phyloP scores from a whole-genome alignment of 1,139 yeast genomes.

The Sugiyamaella castrensis region DNA sequence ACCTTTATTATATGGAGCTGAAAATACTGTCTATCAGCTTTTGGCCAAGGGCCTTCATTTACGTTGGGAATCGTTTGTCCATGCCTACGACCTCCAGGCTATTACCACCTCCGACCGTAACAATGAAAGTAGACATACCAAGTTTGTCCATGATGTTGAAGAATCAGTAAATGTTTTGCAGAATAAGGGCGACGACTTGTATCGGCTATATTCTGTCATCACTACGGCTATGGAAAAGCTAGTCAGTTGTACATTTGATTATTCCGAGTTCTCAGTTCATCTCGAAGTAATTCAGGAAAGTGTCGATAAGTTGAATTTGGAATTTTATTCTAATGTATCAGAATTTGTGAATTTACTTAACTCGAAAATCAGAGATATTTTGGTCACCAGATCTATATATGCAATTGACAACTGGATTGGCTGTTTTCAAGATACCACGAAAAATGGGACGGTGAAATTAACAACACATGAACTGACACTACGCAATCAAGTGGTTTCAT shows the following conservation, averaged over 20 bases:
- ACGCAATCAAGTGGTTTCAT: slow-evolving; percentile 44
- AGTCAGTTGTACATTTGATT: slow-evolving; percentile 34
- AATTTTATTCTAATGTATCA: slow-evolving; percentile 43
- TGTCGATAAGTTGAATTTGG: slow-evolving; percentile 44
- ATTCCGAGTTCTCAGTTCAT: slow-evolving; percentile 22
- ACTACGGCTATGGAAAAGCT: slow-evolving; percentile 32
- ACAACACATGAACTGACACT: slow-evolving; percentile 43
- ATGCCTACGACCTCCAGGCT: slow-evolving; percentile 46
- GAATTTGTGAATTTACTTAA: slow-evolving; percentile 45
- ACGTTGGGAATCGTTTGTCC: slow-evolving; percentile 56
- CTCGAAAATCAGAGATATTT: slow-evolving; percentile 37
- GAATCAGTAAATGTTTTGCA: slow-evolving; percentile 39
- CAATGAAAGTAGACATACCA: slow-evolving; percentile 43
- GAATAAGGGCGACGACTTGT: slow-evolving; percentile 37
- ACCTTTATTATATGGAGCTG: slow-evolving; percentile 45
- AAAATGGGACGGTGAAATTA: slow-evolving; percentile 11
- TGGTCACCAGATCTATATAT: slow-evolving; percentile 38
- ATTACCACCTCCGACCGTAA: slow-evolving; percentile 27
- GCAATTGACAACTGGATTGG: slow-evolving; percentile 32
- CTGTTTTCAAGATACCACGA: slow-evolving; percentile 22
- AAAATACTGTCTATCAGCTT: slow-evolving; percentile 36
- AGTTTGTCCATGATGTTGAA: slow-evolving; percentile 44
- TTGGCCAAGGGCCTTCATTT: slow-evolving; percentile 39
- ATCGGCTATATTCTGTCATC: slow-evolving; percentile 26
- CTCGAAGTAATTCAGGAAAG: slow-evolving; percentile 43